Evolutionary conservation across 2,329 filamentous ascomycete genomes (phyloP).

Genomic region (Pseudocercospora ulei): DNA sequence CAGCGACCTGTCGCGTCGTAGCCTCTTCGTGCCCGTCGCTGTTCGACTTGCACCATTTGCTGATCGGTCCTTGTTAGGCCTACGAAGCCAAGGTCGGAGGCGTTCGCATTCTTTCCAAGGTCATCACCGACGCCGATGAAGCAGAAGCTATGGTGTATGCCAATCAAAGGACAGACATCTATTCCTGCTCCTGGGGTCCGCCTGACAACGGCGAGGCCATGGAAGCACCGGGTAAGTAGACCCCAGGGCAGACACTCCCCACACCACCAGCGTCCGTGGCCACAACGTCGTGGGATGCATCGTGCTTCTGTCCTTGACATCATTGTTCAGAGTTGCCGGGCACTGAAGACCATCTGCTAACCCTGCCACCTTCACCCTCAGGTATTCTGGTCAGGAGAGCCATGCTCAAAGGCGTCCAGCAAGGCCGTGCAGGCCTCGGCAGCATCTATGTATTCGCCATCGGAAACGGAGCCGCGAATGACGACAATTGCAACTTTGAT

Average conservation of each 20-base stretch:
- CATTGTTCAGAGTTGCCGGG: too few species aligned
- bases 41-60: too few species aligned
- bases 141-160: slow-evolving; percentile 86
- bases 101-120: slow-evolving; percentile 81
- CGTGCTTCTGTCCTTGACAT: too few species aligned
- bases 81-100: slow-evolving; percentile 86
- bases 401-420: slow-evolving; percentile 84
- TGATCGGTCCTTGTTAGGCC: too few species aligned
- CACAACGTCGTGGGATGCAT: too few species aligned
- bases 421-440: slow-evolving; percentile 71
- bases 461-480: slow-evolving; percentile 76
- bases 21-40: too few species aligned
- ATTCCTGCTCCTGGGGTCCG: slow-evolving; percentile 97
- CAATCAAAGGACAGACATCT: slow-evolving; percentile 86
- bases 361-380: too few species aligned
- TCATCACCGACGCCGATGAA: slow-evolving; percentile 87
- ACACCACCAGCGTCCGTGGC: too few species aligned
- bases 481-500: slow-evolving; percentile 98
- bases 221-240: slow-evolving; percentile 89
- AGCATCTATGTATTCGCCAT: slow-evolving; percentile 96
- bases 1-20: too few species aligned
- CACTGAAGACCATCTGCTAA: too few species aligned
- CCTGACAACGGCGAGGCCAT: slow-evolving; percentile 88
- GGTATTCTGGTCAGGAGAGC: slow-evolving; percentile 77
- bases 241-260: too few species aligned